These are phyloP conservation scores for Monosporascus sp. DNA, from an alignment of 2,329 filamentous ascomycete species.

Conservation along the genomic window DNA sequence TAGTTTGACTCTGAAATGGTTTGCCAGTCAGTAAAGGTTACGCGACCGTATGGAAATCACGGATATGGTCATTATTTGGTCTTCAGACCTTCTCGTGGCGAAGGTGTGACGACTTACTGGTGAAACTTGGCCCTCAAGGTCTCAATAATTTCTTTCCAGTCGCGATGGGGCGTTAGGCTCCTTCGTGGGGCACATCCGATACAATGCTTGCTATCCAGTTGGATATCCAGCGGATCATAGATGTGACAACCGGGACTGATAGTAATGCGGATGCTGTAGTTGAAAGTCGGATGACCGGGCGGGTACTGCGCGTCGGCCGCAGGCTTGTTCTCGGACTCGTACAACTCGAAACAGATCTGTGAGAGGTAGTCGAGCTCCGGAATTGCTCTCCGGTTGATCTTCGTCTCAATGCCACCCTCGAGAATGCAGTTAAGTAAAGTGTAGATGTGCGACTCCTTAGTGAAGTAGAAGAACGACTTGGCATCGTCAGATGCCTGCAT, in stretches of 20 bases:
- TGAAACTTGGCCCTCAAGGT: conserved; percentile 93
- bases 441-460: conserved; percentile 98
- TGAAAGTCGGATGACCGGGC: conserved; percentile 67
- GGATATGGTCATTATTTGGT: no score
- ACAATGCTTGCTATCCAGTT: conserved; percentile 92
- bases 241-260: conserved; percentile 95
- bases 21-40: not conserved
- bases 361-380: conserved; percentile 96
- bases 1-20: conserved; percentile 51
- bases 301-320: conserved; percentile 35
- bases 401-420: conserved; percentile 93
- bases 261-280: conserved; percentile 93
- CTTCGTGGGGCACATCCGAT: conserved; percentile 90
- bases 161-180: conserved; percentile 81
- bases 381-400: conserved; percentile 91
- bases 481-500: conserved; percentile 92
- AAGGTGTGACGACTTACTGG: conserved; percentile 55
- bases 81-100: not conserved
- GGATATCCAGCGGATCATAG: conserved; percentile 91
- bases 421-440: conserved; percentile 96
- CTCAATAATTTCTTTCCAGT: conserved; percentile 97
- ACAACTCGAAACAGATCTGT: conserved; percentile 96
- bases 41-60: no score
- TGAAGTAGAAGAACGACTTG: conserved; percentile 98
- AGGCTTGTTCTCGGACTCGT: conserved; percentile 79